Evolutionary conservation across 805 yeast genomes (phyloP).

Genomic region (Cyberlindnera japonica): DNA sequence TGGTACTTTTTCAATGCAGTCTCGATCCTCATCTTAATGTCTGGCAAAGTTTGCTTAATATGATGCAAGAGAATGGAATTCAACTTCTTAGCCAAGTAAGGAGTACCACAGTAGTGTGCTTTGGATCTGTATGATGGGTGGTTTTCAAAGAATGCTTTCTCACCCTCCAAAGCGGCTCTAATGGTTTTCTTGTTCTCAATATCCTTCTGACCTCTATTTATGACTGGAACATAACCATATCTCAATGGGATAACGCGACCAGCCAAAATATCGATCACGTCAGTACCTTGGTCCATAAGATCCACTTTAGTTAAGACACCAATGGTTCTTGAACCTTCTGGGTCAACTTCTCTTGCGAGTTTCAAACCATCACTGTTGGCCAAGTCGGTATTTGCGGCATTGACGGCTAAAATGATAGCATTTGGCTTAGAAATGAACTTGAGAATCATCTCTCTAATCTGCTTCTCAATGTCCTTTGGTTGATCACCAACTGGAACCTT

Average conservation of each 20-base stretch:
- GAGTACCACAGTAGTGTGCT: slow-evolving; percentile 98
- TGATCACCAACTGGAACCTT: slow-evolving; percentile 99
- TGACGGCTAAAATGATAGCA: slow-evolving; percentile 90
- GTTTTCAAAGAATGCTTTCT: slow-evolving; percentile 73
- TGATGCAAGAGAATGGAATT: slow-evolving; percentile 86
- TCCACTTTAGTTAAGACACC: slow-evolving; percentile 94
- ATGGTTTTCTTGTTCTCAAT: slow-evolving; percentile 86
- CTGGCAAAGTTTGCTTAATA: slow-evolving; percentile 85
- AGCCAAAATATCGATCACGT: slow-evolving; percentile 90
- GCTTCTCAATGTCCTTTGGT: slow-evolving; percentile 94
- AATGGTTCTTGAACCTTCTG: slow-evolving; percentile 92
- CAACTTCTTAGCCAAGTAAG: slow-evolving; percentile 87
- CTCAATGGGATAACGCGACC: slow-evolving; percentile 94
- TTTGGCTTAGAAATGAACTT: slow-evolving; percentile 94
- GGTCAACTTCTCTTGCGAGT: slow-evolving; percentile 95
- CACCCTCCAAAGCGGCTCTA: slow-evolving; percentile 80
- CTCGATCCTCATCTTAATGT: slow-evolving; percentile 86
- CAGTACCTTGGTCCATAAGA: slow-evolving; percentile 97
- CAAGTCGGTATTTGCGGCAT: slow-evolving; percentile 95
- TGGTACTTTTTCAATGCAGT: slow-evolving; percentile 80
- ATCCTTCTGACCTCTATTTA: slow-evolving; percentile 95
- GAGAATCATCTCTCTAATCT: slow-evolving; percentile 80
- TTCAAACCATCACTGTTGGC: slow-evolving; percentile 95
- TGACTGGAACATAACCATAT: slow-evolving; percentile 95
- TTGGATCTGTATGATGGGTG: slow-evolving; percentile 91